Conservation (phyloP, 169 alveolate species). For the Plasmodium knowlesi region DNA sequence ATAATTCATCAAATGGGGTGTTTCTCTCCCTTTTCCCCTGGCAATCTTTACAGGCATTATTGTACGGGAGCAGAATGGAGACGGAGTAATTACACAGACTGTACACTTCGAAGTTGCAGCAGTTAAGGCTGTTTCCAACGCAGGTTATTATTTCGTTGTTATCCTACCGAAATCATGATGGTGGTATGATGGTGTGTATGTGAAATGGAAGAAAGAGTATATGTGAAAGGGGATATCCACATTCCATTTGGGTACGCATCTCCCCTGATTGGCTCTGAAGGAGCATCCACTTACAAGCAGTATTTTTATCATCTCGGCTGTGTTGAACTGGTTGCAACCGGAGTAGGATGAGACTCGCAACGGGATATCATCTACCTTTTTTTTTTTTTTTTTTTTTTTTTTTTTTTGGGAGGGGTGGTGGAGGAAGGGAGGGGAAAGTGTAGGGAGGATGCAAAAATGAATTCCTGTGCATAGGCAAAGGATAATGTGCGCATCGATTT, state of each 20-base stretch:
- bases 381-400: no score
- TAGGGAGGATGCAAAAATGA: background rate
- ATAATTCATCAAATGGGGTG: constrained; percentile 28
- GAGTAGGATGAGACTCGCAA: constrained; percentile 76
- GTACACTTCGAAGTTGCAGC: constrained; percentile 76
- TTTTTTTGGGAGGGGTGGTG: background rate
- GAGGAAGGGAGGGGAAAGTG: background rate
- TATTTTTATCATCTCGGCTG: constrained; percentile 78
- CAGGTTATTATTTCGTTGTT: constrained; percentile 77
- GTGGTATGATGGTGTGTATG: background rate
- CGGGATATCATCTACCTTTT: constrained; percentile 73
- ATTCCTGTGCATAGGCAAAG: background rate
- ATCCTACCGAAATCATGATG: constrained; percentile 74
- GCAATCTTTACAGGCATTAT: constrained; percentile 38
- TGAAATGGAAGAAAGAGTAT: background rate
- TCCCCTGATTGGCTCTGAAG: background rate
- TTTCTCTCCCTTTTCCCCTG: constrained; percentile 54
- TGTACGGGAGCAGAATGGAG: constrained; percentile 40
- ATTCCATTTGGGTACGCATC: background rate
- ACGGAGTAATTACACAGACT: constrained; percentile 64
- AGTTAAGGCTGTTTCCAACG: constrained; percentile 78
- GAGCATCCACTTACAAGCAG: constrained; percentile 35
- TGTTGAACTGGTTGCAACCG: constrained; percentile 68
- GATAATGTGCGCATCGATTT: background rate
- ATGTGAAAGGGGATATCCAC: background rate